Conservation (phyloP, 148 eudicot genomes). For the Rhododendron vialii region DNA sequence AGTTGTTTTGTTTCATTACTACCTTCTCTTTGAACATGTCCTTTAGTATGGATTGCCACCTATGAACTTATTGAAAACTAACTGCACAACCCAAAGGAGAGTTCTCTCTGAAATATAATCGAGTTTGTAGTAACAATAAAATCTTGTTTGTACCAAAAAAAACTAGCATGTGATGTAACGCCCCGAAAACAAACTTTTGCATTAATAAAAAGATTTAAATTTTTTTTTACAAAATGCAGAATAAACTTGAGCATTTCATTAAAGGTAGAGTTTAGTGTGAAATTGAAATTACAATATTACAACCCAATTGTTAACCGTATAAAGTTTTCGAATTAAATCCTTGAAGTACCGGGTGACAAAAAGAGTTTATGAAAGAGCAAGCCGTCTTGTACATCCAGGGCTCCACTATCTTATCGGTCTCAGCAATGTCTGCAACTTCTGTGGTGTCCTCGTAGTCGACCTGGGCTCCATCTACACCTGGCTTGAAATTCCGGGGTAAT, state of each 20-base stretch:
- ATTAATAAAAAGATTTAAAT: not conserved
- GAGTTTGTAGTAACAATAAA: not conserved
- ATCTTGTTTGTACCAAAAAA: not conserved
- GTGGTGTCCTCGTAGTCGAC: not conserved
- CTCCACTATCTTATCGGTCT: not conserved
- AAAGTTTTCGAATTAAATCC: not conserved
- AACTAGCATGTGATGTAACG: not conserved
- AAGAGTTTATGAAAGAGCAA: not conserved
- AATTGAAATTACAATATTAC: not conserved
- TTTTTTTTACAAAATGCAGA: not conserved
- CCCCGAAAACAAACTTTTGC: too few species aligned
- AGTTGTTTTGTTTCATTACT: not conserved
- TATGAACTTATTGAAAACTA: not conserved
- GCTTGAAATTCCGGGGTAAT: not conserved
- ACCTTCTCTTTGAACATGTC: not conserved
- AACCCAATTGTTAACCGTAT: not conserved
- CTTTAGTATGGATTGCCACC: not conserved
- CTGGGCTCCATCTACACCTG: not conserved
- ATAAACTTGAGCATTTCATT: not conserved
- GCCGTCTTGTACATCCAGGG: not conserved
- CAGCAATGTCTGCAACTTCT: too few species aligned
- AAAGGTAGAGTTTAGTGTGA: not conserved
- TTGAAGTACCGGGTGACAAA: not conserved
- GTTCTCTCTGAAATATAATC: not conserved
- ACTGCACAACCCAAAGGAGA: not conserved